phyloP scores from a whole-genome alignment of 108 stramenopile genomes.

The Cyclostephanos tholiformis region DNA sequence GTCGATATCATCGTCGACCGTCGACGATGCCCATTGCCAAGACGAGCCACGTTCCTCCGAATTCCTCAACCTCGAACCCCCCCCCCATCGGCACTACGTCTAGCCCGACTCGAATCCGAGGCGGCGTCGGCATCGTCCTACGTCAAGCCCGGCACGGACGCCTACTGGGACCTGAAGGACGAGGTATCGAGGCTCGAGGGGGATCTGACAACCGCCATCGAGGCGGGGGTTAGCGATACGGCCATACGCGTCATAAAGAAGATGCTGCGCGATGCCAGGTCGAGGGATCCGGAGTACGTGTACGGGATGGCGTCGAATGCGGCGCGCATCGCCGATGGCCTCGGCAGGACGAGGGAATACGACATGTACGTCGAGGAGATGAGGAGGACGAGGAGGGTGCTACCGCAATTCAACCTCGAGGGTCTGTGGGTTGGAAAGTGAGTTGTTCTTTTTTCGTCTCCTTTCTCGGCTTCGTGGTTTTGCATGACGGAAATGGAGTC shows the following conservation, averaged over 20 bases:
- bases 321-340: constrained; percentile 48
- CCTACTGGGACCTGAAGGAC: constrained; percentile 43
- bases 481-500: too few relatives aligned
- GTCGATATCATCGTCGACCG: too few relatives aligned
- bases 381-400: constrained; percentile 46
- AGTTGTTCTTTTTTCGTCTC: constrained; percentile 22
- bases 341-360: constrained; percentile 44
- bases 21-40: background rate
- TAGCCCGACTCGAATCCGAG: constrained; percentile 30
- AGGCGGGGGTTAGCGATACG: background rate
- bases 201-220: constrained; percentile 11
- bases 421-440: constrained; percentile 88
- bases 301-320: constrained; percentile 26
- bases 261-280: constrained; percentile 27
- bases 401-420: constrained; percentile 80
- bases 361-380: constrained; percentile 50
- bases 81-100: constrained; percentile 9
- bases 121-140: constrained; percentile 23
- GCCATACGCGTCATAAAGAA: constrained; percentile 13
- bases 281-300: constrained; percentile 45
- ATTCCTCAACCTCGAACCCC: constrained; percentile 40
- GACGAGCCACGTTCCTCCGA: constrained; percentile 36
- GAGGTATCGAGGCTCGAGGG: constrained; percentile 32
- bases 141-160: constrained; percentile 27
- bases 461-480: too few relatives aligned